Evolutionary conservation across 164 flowering plant genomes (phyloP), one percentile per base, ranked within the genome.

Genomic region (Paratinospora sagittata): DNA sequence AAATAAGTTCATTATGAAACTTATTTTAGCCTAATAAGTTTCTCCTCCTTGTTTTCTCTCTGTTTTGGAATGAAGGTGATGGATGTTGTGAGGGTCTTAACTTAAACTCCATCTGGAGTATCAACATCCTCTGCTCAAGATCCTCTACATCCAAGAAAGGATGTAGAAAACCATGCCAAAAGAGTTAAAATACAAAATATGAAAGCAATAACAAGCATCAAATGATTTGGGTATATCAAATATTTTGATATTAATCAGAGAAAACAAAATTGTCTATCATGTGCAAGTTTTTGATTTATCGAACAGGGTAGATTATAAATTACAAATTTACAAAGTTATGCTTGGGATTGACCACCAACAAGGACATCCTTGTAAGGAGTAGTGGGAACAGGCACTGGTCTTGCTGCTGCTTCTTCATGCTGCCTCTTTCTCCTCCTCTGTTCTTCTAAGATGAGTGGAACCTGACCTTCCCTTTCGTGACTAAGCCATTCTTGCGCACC

Each of bases 401-500:
- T 62, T 3, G 69, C 77, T 14, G 33, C 30, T 6, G 67, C 47
- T 26, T 73, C 78, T n/a, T 78, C 83, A 0, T 19, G 77, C 27
- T 70, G 72, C 70, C 6, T 55, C 68, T 36, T 77, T 37, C 77
- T 76, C 27, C 81, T 80, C 49, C 84, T 75, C 30, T 81, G 82
- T 3, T 86, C 84, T 70, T 85, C 89, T 23, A 76, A 10, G 27
- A 82, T 77, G 52, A 82, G 73, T 12, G 97, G 93, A n/a, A 78
- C 75, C 0, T 81, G 86, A 26, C 95, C 93, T 82, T 90, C 98
- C 73, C 92, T 76, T 3, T 67, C 85, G 24, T 63, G 73, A 26
- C 75, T 49, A 47, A 90, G 72, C 26, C 82, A 71, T 75, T 90
- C 99, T 26, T 87, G 94, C 11, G 95, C 93, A n/a, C 94, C 95